Evolutionary conservation across 2,329 filamentous ascomycete genomes (phyloP).

Genomic region (Colletotrichum truncatum): DNA sequence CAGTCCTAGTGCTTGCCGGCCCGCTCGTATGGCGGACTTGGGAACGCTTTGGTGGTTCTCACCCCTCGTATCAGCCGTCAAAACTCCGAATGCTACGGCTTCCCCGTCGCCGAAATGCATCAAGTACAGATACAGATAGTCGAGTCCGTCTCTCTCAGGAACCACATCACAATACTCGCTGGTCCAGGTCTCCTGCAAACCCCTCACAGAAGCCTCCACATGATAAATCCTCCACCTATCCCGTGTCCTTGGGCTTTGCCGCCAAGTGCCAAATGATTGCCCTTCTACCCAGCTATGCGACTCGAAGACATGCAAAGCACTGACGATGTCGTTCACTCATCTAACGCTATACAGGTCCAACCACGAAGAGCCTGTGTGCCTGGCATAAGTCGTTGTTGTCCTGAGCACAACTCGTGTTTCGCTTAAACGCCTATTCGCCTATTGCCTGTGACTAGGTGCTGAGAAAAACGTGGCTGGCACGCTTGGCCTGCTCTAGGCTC

Average conservation of each 20-base stretch:
- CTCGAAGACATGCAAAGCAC: not conserved
- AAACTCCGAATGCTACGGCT: constrained; percentile 5
- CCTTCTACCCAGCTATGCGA: not conserved
- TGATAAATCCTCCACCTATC: no score
- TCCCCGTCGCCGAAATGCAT: not conserved
- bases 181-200: no score
- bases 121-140: constrained; percentile 4
- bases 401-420: no score
- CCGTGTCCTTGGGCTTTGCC: no score
- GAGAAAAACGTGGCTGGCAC: constrained; percentile 6
- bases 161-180: no score
- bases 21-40: not conserved
- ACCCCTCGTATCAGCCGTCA: not conserved
- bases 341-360: not conserved
- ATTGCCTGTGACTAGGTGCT: constrained; percentile 5
- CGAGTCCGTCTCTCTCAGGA: not conserved
- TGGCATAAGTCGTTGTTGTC: no score
- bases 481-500: not conserved
- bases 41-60: not conserved
- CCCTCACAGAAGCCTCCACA: no score
- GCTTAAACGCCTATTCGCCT: no score
- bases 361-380: no score
- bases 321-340: not conserved
- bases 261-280: no score
- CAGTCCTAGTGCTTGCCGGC: not conserved